Evolutionary conservation across 768 basidiomycete species (phyloP).

Genomic region (Termitomyces sp.): DNA sequence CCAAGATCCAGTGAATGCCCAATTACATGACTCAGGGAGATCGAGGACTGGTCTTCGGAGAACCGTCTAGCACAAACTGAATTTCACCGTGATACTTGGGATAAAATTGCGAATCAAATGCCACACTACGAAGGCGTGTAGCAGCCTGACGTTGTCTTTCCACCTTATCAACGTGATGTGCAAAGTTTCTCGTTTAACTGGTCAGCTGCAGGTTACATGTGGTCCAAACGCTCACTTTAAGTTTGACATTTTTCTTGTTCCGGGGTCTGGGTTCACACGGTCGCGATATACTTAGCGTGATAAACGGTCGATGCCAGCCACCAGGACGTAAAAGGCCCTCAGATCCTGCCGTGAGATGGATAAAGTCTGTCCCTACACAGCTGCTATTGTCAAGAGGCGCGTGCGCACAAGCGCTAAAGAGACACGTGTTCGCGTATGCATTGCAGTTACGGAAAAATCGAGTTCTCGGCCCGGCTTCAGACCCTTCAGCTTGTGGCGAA

Average conservation of each 20-base stretch:
- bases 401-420: neutral
- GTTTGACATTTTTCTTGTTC: slow-evolving; percentile 36
- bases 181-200: slow-evolving; percentile 40
- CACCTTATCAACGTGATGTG: slow-evolving; percentile 9
- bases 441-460: neutral
- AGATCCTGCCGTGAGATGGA: slow-evolving; percentile 72
- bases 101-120: slow-evolving; percentile 5
- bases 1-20: neutral
- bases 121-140: slow-evolving; percentile 71
- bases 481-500: neutral
- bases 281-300: slow-evolving; percentile 57
- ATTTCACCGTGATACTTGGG: slow-evolving; percentile 13
- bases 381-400: neutral
- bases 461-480: neutral
- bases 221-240: neutral
- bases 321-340: slow-evolving; percentile 65
- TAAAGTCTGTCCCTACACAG: slow-evolving; percentile 62
- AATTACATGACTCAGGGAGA: slow-evolving; percentile 33
- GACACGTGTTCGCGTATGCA: neutral
- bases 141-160: slow-evolving; percentile 40
- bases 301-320: slow-evolving; percentile 69
- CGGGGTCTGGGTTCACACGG: slow-evolving; percentile 50
- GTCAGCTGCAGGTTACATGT: neutral
- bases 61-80: slow-evolving; percentile 33
- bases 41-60: slow-evolving; percentile 50